Evolutionary conservation across 257 asterid species (phyloP).

Genomic region (Solanum chilense): DNA sequence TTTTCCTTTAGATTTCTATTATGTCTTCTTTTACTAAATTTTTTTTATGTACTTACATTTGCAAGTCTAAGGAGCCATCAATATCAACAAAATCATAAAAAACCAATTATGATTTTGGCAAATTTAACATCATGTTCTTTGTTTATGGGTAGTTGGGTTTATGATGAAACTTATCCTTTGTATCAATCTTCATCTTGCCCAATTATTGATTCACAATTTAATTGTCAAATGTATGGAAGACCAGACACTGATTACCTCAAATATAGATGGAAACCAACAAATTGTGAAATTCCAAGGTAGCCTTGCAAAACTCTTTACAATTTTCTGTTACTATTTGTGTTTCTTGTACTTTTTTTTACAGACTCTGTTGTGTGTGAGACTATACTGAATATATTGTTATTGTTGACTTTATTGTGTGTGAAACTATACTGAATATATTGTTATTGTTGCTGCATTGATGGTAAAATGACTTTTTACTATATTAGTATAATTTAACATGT

Average conservation of each 20-base stretch:
- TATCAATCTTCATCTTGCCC: constrained; percentile 65
- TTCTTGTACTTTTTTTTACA: neutral
- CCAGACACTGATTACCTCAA: constrained; percentile 83
- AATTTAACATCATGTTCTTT: constrained; percentile 47
- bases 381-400: too few relatives aligned
- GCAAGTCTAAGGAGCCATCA: constrained; percentile 21
- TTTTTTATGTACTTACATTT: constrained; percentile 16
- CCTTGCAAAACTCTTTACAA: neutral
- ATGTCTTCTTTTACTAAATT: constrained; percentile 13
- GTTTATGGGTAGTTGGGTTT: constrained; percentile 77
- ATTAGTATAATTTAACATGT: neutral
- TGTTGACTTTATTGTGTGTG: too few relatives aligned
- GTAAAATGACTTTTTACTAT: neutral
- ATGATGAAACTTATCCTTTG: constrained; percentile 50
- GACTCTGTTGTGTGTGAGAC: fast-evolving
- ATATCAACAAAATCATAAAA: constrained; percentile 7
- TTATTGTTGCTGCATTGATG: neutral
- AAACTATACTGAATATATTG: neutral
- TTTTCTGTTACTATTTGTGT: neutral
- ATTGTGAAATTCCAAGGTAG: constrained; percentile 65
- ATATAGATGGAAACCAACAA: constrained; percentile 79
- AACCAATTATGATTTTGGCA: constrained; percentile 27
- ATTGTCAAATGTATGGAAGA: constrained; percentile 70
- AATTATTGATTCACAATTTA: constrained; percentile 63
- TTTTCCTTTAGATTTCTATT: constrained; percentile 9